A percentile compares a stretch with the other conserved stretches of the same genome.
Evolutionary conservation across 257 asterid genomes (phyloP).

Genomic region (Solanum virginianum): DNA sequence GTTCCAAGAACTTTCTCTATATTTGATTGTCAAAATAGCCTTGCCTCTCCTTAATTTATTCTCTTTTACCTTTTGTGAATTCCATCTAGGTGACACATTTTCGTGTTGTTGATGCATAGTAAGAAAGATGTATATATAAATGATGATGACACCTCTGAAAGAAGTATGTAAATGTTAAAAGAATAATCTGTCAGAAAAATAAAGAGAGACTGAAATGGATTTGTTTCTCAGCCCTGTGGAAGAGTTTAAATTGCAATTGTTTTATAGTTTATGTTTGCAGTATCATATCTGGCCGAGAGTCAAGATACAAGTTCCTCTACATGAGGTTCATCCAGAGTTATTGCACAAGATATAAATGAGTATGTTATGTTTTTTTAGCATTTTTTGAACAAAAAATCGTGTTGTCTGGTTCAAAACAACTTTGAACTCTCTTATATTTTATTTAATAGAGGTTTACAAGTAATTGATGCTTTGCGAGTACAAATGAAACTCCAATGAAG

Average conservation of each 20-base stretch:
- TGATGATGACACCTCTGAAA: neutral
- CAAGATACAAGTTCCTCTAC: conserved; percentile 77
- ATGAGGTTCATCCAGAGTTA: conserved; percentile 52
- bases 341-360: conserved; percentile 64
- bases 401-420: neutral
- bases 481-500: conserved; percentile 89
- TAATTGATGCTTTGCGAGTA: conserved; percentile 83
- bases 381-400: neutral
- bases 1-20: neutral
- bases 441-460: conserved; percentile 63
- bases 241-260: neutral
- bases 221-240: neutral
- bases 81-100: neutral
- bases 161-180: neutral
- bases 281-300: conserved; percentile 62
- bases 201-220: neutral
- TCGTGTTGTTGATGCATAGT: neutral
- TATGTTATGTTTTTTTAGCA: conserved; percentile 11
- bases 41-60: no score
- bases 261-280: conserved; percentile 22
- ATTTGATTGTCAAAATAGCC: neutral
- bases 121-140: neutral
- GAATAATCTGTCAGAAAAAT: neutral
- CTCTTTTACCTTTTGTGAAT: neutral
- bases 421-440: neutral